These are phyloP conservation scores for Penicillium glabrum DNA, from an alignment of 2,329 filamentous ascomycete species.

Conservation along the genomic window DNA sequence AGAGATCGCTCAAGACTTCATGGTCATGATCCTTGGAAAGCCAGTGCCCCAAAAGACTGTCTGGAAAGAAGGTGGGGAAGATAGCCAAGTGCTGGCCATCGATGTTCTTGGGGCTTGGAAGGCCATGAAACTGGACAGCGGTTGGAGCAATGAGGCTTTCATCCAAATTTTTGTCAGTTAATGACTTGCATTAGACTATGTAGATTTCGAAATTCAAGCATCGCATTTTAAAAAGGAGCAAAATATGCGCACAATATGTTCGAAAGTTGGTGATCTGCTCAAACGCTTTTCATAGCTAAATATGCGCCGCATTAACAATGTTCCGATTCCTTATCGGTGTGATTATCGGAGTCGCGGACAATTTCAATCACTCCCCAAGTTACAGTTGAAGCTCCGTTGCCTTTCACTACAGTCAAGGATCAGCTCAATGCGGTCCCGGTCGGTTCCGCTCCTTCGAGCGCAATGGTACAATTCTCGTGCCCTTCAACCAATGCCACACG, in stretches of 20 bases:
- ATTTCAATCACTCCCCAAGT: slow-evolving; percentile 3
- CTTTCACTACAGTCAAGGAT: not conserved
- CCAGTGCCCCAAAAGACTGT: slow-evolving; percentile 69
- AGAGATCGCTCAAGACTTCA: slow-evolving; percentile 64
- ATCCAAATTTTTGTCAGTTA: slow-evolving; percentile 60
- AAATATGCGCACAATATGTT: not conserved
- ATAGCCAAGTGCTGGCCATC: slow-evolving; percentile 66
- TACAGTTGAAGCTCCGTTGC: slow-evolving; percentile 7
- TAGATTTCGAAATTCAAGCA: not conserved
- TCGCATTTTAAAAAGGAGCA: not conserved
- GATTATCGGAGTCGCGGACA: slow-evolving; percentile 15
- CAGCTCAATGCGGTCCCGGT: slow-evolving; percentile 29
- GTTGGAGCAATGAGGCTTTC: slow-evolving; percentile 78
- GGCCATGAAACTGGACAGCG: slow-evolving; percentile 65
- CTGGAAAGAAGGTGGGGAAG: slow-evolving; percentile 47
- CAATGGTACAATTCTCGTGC: slow-evolving; percentile 17
- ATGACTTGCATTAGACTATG: not conserved
- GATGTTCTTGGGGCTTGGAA: slow-evolving; percentile 77
- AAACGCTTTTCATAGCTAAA: not conserved
- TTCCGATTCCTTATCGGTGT: slow-evolving; percentile 23
- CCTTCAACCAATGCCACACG: slow-evolving; percentile 15
- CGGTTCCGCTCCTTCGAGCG: slow-evolving; percentile 21
- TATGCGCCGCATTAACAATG: slow-evolving; percentile 19
- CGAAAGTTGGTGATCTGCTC: not conserved
- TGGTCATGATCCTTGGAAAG: slow-evolving; percentile 71